Conservation (phyloP, 2,329 filamentous ascomycete species). For the Paecilomyces variotii region DNA sequence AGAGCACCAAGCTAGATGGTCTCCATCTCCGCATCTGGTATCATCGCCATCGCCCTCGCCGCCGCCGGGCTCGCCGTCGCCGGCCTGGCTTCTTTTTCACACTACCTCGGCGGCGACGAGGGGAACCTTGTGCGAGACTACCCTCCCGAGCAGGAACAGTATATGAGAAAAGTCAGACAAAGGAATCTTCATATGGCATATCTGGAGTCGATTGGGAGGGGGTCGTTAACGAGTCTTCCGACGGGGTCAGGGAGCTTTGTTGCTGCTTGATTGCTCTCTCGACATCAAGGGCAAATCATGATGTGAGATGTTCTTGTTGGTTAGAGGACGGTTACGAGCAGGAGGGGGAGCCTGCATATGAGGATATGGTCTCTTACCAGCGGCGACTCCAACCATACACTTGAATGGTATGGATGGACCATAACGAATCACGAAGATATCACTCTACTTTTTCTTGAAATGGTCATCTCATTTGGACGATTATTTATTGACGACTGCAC, state of each 20-base stretch:
- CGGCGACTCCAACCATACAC: no score
- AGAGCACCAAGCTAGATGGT: background rate
- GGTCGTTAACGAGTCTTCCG: background rate
- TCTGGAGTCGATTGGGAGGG: background rate
- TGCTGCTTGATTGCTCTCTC: background rate
- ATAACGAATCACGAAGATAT: no score
- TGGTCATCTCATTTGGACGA: no score
- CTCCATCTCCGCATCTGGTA: conserved; percentile 3
- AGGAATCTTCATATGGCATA: background rate
- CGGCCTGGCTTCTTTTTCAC: conserved; percentile 6
- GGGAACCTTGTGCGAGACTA: background rate
- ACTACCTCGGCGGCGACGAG: conserved; percentile 1
- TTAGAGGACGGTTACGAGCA: no score
- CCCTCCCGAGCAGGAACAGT: conserved; percentile 5
- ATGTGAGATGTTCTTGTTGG: no score
- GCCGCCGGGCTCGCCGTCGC: conserved; percentile 3
- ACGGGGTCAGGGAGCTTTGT: background rate
- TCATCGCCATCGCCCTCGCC: conserved; percentile 8
- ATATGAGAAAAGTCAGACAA: conserved; percentile 7
- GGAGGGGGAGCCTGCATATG: no score
- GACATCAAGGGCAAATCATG: no score
- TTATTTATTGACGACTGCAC: no score
- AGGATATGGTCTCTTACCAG: no score
- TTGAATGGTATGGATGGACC: no score
- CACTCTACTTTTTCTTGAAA: no score